Conservation (phyloP, 352 stramenopile genomes). For the Phytophthora macrochlamydospora region DNA sequence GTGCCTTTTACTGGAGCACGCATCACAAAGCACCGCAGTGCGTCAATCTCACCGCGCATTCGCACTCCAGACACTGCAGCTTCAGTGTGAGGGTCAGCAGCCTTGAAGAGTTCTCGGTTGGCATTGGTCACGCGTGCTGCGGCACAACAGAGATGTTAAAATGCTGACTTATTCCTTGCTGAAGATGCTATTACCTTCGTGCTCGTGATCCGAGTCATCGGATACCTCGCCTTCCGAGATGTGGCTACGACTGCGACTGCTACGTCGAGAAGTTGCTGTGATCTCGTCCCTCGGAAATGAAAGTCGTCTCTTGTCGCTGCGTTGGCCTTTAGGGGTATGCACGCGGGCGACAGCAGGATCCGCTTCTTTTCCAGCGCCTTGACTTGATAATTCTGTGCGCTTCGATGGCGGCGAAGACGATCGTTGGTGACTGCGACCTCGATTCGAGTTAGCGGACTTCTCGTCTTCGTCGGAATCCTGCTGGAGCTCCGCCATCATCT, state of each 20-base stretch:
- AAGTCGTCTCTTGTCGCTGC: background rate
- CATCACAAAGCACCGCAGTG: slow-evolving; percentile 45
- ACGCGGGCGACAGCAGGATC: background rate
- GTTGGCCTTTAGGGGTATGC: slow-evolving; percentile 1
- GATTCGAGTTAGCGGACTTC: slow-evolving; percentile 3
- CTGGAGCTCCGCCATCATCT: slow-evolving; percentile 38
- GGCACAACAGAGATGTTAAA: background rate
- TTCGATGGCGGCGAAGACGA: background rate
- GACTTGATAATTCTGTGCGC: background rate
- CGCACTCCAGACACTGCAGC: background rate
- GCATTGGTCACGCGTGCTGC: slow-evolving; percentile 23
- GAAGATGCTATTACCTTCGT: slow-evolving; percentile 10
- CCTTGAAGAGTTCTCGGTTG: slow-evolving; percentile 16
- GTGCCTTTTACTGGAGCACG: slow-evolving; percentile 27
- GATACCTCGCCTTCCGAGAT: slow-evolving; percentile 14
- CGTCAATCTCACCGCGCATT: slow-evolving; percentile 29
- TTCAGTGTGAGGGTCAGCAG: background rate
- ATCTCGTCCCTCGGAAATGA: slow-evolving; percentile 6
- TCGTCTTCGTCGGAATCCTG: slow-evolving; percentile 31
- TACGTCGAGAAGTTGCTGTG: slow-evolving; percentile 10
- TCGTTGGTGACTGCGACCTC: slow-evolving; percentile 3
- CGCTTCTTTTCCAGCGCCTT: background rate
- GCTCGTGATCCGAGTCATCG: slow-evolving; percentile 18
- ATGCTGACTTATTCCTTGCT: background rate
- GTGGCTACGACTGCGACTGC: slow-evolving; percentile 17